Evolutionary conservation across 371 early-diverging fungal genomes (phyloP), one percentile per base, ranked within the genome.

Genomic region (Vavraia culicis): DNA sequence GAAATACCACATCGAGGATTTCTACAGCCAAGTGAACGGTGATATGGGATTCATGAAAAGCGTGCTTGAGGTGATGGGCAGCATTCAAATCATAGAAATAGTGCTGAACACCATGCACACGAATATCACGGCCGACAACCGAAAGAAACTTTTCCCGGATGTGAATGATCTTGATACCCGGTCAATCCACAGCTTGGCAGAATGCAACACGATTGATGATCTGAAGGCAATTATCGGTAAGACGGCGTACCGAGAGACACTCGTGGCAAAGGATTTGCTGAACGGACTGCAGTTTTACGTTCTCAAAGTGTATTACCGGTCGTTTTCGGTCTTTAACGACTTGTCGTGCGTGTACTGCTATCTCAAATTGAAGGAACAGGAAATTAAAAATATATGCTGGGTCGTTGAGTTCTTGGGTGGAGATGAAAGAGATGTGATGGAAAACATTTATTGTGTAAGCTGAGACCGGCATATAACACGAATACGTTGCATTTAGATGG

Each of bases 371-470:
- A 90, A 87, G 76, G 96, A 95, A 64, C 93, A 93, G 63, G 91
- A 93, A 71, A 81, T 95, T 46, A 76, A 91, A 51, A 94, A 90
- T 71, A 83, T 94, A 64, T 80, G 88, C 41, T 93, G 90, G 91
- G 87, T 94, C 55, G 81, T 87, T 23, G 95, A 94, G 71, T 95
- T 94, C 69, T 85, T 95, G 63, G 76, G 83, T 31, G 90, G 89
- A 71, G 78, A 83, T 52, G 86, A 88, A 61, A 87, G 82, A 73
- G 86, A 86, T 15, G 49, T 46, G 10, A 41, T 62, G 34, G 56
- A 54, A 7, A 27, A 27, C 7, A 27, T 27, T 7, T 27, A 27
- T 7, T 27, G 27, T 27, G 27, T 27, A 27, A 27, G 7, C 7
- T 27, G 27, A 27, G 2, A 27, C 4, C 2, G 27, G 7, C 27